phyloP scores from a whole-genome alignment of 2,329 filamentous ascomycete species.

The Mycosphaerella sp. region DNA sequence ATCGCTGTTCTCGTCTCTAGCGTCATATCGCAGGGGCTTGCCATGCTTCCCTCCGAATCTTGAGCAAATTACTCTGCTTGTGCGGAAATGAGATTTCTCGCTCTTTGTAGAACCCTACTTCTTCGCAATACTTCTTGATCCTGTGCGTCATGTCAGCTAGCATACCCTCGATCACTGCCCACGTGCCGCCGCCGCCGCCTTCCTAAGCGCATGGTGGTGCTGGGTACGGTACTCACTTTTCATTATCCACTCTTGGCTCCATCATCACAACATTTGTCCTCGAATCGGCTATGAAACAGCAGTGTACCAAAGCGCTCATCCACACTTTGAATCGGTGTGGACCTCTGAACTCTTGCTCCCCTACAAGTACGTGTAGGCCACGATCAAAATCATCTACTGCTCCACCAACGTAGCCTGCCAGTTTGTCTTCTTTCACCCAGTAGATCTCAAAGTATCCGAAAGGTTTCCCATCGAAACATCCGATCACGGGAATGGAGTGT shows the following conservation, averaged over 20 bases:
- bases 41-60: constrained; percentile 73
- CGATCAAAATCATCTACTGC: constrained; percentile 78
- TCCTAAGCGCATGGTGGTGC: no score
- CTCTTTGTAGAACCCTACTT: constrained; percentile 77
- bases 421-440: constrained; percentile 87
- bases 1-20: neutral
- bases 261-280: constrained; percentile 77
- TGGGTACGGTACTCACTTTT: constrained; percentile 53
- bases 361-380: constrained; percentile 81
- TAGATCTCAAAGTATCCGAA: constrained; percentile 99
- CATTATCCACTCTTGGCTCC: constrained; percentile 88
- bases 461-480: constrained; percentile 87
- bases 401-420: constrained; percentile 62
- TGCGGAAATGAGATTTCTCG: constrained; percentile 81
- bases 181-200: no score
- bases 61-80: constrained; percentile 85
- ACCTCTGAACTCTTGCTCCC: constrained; percentile 86
- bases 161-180: no score
- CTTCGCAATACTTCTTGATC: constrained; percentile 63
- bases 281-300: constrained; percentile 68
- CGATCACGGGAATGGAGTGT: constrained; percentile 86
- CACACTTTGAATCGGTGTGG: constrained; percentile 69
- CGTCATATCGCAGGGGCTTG: constrained; percentile 51
- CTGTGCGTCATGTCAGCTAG: constrained; percentile 39
- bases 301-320: constrained; percentile 83